Conservation (phyloP, 768 basidiomycete species). For the Hygrocybe coccinea region DNA sequence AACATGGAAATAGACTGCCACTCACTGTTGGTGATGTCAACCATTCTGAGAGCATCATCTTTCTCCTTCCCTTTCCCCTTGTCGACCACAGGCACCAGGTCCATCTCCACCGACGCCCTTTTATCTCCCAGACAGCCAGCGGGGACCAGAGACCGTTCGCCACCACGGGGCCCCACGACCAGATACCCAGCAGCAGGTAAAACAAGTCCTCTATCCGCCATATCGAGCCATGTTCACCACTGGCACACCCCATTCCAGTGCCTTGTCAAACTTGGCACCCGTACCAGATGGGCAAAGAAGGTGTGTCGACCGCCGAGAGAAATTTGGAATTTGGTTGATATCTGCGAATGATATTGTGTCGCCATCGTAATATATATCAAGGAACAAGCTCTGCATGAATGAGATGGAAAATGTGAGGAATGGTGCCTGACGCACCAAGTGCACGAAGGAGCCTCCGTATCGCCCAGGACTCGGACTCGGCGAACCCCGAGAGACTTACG, state of each 20-base stretch:
- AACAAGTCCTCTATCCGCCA: slow-evolving; percentile 50
- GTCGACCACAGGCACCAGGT: neutral
- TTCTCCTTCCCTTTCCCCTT: slow-evolving; percentile 19
- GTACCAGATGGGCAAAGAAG: slow-evolving; percentile 67
- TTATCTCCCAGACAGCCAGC: neutral
- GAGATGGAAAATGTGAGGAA: neutral
- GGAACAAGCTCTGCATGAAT: too few species aligned
- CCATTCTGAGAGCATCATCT: slow-evolving; percentile 24
- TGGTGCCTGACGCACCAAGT: slow-evolving; percentile 45
- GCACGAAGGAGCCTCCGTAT: slow-evolving; percentile 61
- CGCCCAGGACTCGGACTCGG: slow-evolving; percentile 63
- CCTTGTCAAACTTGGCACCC: slow-evolving; percentile 76
- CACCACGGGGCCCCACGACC: slow-evolving; percentile 16
- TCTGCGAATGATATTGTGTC: too few species aligned
- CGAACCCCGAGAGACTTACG: slow-evolving; percentile 73
- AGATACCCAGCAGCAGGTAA: slow-evolving; percentile 34
- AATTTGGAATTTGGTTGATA: slow-evolving; percentile 49
- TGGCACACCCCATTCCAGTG: slow-evolving; percentile 71
- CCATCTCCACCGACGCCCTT: neutral
- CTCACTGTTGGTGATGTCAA: slow-evolving; percentile 47
- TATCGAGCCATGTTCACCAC: slow-evolving; percentile 56
- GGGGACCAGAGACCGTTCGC: slow-evolving; percentile 7
- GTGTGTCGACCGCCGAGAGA: slow-evolving; percentile 70
- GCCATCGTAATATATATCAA: too few species aligned
- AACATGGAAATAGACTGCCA: neutral